Percentiles rank a stretch among this genome's conserved stretches.
Conservation (phyloP, 2,329 filamentous ascomycete species). For the Metarhizium album region DNA sequence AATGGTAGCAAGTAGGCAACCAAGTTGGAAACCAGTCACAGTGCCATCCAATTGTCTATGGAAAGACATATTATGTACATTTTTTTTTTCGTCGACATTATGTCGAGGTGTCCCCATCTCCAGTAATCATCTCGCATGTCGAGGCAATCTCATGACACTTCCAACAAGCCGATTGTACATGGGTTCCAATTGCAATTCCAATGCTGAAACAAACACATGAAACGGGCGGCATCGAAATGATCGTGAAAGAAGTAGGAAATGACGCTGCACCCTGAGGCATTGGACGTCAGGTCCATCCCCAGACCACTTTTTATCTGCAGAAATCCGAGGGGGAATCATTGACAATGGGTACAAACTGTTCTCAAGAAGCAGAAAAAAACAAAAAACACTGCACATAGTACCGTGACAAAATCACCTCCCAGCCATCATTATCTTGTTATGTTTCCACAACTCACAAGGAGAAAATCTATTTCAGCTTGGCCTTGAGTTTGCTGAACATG, state of each 20-base stretch:
- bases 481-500: slow-evolving; percentile 48
- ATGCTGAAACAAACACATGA: slow-evolving; percentile 7
- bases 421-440: slow-evolving; percentile 7
- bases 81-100: neutral
- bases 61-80: neutral
- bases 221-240: slow-evolving; percentile 11
- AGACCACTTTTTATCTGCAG: slow-evolving; percentile 17
- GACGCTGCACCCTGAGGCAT: slow-evolving; percentile 16
- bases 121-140: slow-evolving; percentile 3
- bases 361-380: slow-evolving; percentile 22
- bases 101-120: slow-evolving; percentile 3
- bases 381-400: slow-evolving; percentile 15
- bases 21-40: neutral
- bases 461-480: slow-evolving; percentile 27
- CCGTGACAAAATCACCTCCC: slow-evolving; percentile 7
- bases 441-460: slow-evolving; percentile 11
- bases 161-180: slow-evolving; percentile 11
- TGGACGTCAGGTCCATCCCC: slow-evolving; percentile 9
- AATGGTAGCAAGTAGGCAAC: neutral
- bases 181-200: slow-evolving; percentile 1
- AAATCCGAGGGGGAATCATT: slow-evolving; percentile 28
- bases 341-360: slow-evolving; percentile 23
- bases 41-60: neutral
- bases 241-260: slow-evolving; percentile 24
- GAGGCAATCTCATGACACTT: slow-evolving; percentile 2